Conservation (phyloP, 345 rosid species). For the Euphorbia peplus region DNA sequence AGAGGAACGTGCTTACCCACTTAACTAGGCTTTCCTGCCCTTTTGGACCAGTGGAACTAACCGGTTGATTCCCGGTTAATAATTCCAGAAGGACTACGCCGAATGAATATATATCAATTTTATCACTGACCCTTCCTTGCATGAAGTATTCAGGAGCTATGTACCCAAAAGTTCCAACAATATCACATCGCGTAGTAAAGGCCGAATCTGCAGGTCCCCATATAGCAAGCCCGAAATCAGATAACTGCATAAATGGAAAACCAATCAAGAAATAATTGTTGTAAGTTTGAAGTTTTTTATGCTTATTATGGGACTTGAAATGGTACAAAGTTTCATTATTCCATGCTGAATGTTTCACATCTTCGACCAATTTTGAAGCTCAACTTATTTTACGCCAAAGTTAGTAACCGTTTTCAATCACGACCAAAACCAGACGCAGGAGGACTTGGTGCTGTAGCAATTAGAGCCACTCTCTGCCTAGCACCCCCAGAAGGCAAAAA, state of each 20-base stretch:
- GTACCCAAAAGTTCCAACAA: slow-evolving; percentile 35
- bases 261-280: not conserved
- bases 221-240: slow-evolving; percentile 29
- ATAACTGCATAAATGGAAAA: slow-evolving; percentile 11
- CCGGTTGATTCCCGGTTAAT: slow-evolving; percentile 22
- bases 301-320: not conserved
- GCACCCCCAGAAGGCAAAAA: no score
- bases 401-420: no score
- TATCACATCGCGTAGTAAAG: slow-evolving; percentile 1
- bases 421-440: no score
- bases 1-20: slow-evolving; percentile 19
- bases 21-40: slow-evolving; percentile 20
- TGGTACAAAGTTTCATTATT: not conserved
- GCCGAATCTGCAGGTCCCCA: slow-evolving; percentile 21
- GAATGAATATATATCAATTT: slow-evolving; percentile 28
- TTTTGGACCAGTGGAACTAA: slow-evolving; percentile 8
- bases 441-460: no score
- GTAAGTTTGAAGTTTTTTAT: not conserved
- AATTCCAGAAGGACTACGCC: slow-evolving; percentile 30
- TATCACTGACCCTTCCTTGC: slow-evolving; percentile 27
- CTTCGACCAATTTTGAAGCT: not conserved
- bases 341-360: not conserved
- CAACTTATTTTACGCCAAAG: no score
- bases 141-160: slow-evolving; percentile 34
- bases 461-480: no score